Conservation (phyloP, 257 asterid genomes). For the Verbascum thapsus region DNA sequence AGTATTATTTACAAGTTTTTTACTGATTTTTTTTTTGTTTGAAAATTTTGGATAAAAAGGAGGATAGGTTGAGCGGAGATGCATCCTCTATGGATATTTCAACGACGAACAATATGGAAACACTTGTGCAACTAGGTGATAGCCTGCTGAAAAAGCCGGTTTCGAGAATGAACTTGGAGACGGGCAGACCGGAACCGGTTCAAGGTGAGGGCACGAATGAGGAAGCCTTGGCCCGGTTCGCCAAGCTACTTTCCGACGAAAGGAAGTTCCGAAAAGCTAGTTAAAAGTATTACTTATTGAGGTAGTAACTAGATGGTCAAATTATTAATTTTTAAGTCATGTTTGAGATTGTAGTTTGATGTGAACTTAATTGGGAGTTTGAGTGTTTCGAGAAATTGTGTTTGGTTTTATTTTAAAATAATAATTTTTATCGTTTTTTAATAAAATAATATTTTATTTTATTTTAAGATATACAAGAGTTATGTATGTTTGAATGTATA, state of each 20-base stretch:
- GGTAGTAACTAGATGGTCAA: no score
- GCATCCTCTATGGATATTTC: constrained; percentile 57
- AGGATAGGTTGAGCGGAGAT: constrained; percentile 47
- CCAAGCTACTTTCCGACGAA: constrained; percentile 60
- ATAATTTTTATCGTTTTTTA: no score
- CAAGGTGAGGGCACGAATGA: constrained; percentile 64
- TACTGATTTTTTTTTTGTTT: no score
- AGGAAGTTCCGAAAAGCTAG: constrained; percentile 38
- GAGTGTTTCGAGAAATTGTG: no score
- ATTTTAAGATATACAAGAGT: no score
- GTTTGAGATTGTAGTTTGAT: no score
- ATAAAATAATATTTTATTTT: no score
- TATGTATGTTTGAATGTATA: no score
- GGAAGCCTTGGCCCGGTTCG: constrained; percentile 58
- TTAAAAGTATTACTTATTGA: not conserved
- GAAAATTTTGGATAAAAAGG: constrained; percentile 35
- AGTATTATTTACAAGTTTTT: no score
- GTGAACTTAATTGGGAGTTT: no score
- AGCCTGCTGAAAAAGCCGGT: constrained; percentile 53
- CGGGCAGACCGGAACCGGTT: constrained; percentile 53
- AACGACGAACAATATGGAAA: constrained; percentile 44
- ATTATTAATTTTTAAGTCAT: no score
- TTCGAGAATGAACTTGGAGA: constrained; percentile 64
- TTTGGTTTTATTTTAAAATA: no score
- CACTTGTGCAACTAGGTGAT: constrained; percentile 51